Percentiles rank a stretch among this genome's conserved stretches.
phyloP scores from a whole-genome alignment of 495 filamentous ascomycete genomes.

The Aspergillus incahuasiensis region DNA sequence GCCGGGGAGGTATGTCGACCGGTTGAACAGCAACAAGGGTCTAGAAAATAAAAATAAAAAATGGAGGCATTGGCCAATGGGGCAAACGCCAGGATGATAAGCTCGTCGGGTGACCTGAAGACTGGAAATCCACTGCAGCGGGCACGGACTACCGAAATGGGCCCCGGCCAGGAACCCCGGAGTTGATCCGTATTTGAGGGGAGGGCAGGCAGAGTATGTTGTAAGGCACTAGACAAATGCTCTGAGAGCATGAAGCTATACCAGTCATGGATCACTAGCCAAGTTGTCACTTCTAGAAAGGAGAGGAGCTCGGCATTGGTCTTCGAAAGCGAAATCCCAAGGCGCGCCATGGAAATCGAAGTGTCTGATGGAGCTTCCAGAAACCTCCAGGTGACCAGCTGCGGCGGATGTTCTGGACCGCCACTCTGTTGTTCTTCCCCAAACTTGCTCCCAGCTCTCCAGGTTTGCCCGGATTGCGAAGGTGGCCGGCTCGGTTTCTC shows the following conservation, averaged over 20 bases:
- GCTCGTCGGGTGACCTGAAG: constrained; percentile 12
- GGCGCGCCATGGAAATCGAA: constrained; percentile 10
- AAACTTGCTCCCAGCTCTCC: constrained; percentile 3
- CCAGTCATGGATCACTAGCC: neutral
- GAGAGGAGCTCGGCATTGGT: neutral
- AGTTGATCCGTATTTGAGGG: neutral
- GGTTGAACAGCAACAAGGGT: neutral
- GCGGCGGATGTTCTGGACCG: constrained; percentile 5
- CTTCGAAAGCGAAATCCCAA: neutral
- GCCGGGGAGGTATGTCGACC: neutral
- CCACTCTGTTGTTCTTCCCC: neutral
- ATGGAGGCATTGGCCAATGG: constrained; percentile 10
- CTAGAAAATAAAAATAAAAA: constrained; percentile 1
- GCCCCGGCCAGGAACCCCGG: neutral
- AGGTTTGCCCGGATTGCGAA: neutral
- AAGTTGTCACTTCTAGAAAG: too few species aligned
- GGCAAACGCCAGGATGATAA: constrained; percentile 1
- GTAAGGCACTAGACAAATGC: neutral
- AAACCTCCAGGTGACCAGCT: constrained; percentile 9
- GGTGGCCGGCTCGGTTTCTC: neutral
- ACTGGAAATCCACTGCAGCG: neutral
- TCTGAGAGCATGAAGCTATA: neutral
- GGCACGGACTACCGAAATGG: constrained; percentile 9
- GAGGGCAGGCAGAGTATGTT: neutral
- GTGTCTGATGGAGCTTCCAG: constrained; percentile 10